Base-by-base conservation (phyloP, 75 land plant species). In the Sequoia sempervirens region DNA sequence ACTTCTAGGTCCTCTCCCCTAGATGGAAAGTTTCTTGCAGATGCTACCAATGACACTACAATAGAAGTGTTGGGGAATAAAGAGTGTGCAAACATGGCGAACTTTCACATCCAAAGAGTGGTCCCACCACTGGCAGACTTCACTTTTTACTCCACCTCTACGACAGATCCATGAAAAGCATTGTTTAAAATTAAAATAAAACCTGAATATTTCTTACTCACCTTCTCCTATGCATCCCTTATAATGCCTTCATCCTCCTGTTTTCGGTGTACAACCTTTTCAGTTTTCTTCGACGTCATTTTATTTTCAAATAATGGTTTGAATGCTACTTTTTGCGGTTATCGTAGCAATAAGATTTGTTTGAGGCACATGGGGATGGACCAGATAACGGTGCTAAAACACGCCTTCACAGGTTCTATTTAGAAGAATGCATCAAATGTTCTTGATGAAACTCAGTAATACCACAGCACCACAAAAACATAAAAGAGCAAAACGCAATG, bases 61-160 rank as follows among this genome's bases (percentile, higher is more conserved):
- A 96, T 92, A 41, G 87, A 40, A 8, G 87, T 82, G 50, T 90
- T 90, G 6, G 90, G 90, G 8, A 72, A n/a, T 32, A 94, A 45
- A 20, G 85, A 83, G 41, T 84, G 37, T 2, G 92, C 47, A n/a
- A 88, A 82, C 94, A 96, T 93, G 37, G 95, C 89, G 4, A 89
- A 43, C 75, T 90, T 90, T 2, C 96, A 90, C 61, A 96, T 89
- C 94, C 96, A 96, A 38, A 96, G 68, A 3, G 74, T 84, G 5
- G 93, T 87, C 9, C 68, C 68, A n/a, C 68, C n/a, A 15, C 28
- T 26, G 68, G n/a, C n/a, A n/a, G 78, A 14, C 45, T 75, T 75
- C 78, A 40, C 43, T 40, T 40, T 75, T 2, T 85, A 45, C 4
- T 85, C 89, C 28, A 87, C 85, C 23, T 87, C 90, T 14, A 84